Conservation (phyloP, 2,329 filamentous ascomycete genomes). For the Coniochaeta pulveracea region DNA sequence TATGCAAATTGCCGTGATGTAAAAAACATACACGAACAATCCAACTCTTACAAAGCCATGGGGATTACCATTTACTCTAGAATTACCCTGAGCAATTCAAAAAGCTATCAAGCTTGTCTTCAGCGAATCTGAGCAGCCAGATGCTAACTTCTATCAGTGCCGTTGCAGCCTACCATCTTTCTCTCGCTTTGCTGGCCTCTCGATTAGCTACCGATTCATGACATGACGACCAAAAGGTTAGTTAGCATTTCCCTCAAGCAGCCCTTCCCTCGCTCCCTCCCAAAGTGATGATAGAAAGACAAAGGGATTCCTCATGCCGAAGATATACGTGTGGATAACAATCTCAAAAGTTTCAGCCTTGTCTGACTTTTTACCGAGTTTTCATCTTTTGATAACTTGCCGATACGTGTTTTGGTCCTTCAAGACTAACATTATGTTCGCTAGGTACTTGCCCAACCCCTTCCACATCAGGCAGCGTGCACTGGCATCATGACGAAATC, state of each 20-base stretch:
- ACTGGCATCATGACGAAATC: conserved; percentile 42
- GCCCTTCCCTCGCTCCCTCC: conserved; percentile 13
- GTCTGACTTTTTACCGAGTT: conserved; percentile 37
- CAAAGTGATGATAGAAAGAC: conserved; percentile 50
- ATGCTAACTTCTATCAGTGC: conserved; percentile 12
- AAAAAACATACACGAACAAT: conserved; percentile 42
- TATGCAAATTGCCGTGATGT: conserved; percentile 36
- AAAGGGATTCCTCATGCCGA: conserved; percentile 61
- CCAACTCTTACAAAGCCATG: conserved; percentile 50
- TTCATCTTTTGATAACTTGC: conserved; percentile 10
- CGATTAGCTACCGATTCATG: background rate
- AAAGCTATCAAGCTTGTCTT: conserved; percentile 9
- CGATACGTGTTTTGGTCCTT: conserved; percentile 8
- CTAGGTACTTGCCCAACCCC: conserved; percentile 28
- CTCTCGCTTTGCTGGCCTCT: conserved; percentile 1
- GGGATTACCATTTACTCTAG: conserved; percentile 39
- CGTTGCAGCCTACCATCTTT: conserved; percentile 6
- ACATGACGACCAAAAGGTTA: conserved; percentile 33
- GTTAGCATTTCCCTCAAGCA: conserved; percentile 14
- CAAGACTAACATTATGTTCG: conserved; percentile 23
- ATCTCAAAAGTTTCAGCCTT: conserved; percentile 50
- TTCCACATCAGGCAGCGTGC: conserved; percentile 9
- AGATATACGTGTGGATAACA: conserved; percentile 50
- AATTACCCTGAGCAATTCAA: conserved; percentile 44
- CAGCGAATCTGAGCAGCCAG: conserved; percentile 4